Percentiles rank a stretch among this genome's conserved stretches.
Evolutionary conservation across 371 early-diverging fungal species (phyloP).

Genomic region (Blakeslea trispora): DNA sequence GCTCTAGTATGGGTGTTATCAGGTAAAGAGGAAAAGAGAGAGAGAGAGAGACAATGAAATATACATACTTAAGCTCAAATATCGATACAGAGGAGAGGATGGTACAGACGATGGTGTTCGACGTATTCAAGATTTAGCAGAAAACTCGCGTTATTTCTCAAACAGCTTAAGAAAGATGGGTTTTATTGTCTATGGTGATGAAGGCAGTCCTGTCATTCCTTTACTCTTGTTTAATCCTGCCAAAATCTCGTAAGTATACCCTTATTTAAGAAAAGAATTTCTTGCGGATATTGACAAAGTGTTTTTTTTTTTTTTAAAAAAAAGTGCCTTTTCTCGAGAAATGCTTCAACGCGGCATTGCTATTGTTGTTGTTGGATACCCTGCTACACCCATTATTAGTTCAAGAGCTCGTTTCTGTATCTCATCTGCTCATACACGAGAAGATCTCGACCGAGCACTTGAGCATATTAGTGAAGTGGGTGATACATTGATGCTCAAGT

Average conservation of each 20-base stretch:
- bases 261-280: too few species aligned
- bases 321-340: slow-evolving; percentile 90
- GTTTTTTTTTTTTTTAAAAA: too few species aligned
- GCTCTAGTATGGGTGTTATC: slow-evolving; percentile 85
- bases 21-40: slow-evolving; percentile 63
- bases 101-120: slow-evolving; percentile 81
- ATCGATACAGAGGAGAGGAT: slow-evolving; percentile 61
- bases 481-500: slow-evolving; percentile 65
- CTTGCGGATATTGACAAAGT: too few species aligned
- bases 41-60: neutral
- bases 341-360: slow-evolving; percentile 92
- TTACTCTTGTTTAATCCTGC: slow-evolving; percentile 96
- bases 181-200: slow-evolving; percentile 95
- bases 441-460: slow-evolving; percentile 85
- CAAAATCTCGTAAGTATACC: slow-evolving; percentile 87
- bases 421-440: slow-evolving; percentile 92
- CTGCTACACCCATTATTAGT: slow-evolving; percentile 97
- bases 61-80: too few species aligned
- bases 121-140: slow-evolving; percentile 82
- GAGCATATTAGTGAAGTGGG: slow-evolving; percentile 68
- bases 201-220: slow-evolving; percentile 97
- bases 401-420: slow-evolving; percentile 98
- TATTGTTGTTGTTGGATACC: slow-evolving; percentile 98
- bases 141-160: slow-evolving; percentile 90
- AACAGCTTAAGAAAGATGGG: slow-evolving; percentile 84